Base-by-base conservation (phyloP, 371 early-diverging fungal genomes). In the Mortierella sp. region DNA sequence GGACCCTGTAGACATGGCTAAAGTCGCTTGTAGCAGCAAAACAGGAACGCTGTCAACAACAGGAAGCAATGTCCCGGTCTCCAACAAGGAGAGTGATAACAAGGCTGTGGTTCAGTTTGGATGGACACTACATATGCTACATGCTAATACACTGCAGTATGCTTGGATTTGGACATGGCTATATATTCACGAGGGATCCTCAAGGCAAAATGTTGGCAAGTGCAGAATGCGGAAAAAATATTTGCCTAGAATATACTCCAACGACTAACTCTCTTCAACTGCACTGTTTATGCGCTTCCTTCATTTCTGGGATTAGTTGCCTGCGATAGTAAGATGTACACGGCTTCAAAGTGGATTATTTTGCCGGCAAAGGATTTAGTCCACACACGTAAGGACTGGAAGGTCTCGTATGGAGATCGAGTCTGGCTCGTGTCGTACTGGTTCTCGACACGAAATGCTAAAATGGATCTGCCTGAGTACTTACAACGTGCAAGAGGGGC, bases 101-200 rank as follows among this genome's bases (percentile, higher is more conserved):
- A 71, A 68, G 43, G 35, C 64, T 5, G 68, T 60, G 0, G 74
- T 79, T 2, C 80, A 79, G 29, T 79, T 74, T 57, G 80, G 80
- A 55, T 79, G 80, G 80, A 79, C 80, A 17, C 29, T 79, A 15
- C 74, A 74, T 35, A 28, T 79, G 55, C 66, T 66, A 7, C 80
- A 79, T 29, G 74, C 71, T 15, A 79, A 79, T 40, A 79, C 74
- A 5, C 45, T 66, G 45, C 80, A 79, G 37, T 79, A 70, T 47
- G 80, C 80, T 17, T 79, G 80, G 80, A 79, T 79, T 12, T 79
- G 80, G 80, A 55, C 53, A 3, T 74, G 80, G 80, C 29, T 68
- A 2, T 65, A 70, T 32, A 17, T n/a, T 5, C 74, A 74, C 32
- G 59, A 66, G 28, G 74, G 74, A 23, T 74, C 79, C 0, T 78